Evolutionary conservation across 2,329 filamentous ascomycete genomes (phyloP).

Genomic region (Ophiosphaerella narmari): DNA sequence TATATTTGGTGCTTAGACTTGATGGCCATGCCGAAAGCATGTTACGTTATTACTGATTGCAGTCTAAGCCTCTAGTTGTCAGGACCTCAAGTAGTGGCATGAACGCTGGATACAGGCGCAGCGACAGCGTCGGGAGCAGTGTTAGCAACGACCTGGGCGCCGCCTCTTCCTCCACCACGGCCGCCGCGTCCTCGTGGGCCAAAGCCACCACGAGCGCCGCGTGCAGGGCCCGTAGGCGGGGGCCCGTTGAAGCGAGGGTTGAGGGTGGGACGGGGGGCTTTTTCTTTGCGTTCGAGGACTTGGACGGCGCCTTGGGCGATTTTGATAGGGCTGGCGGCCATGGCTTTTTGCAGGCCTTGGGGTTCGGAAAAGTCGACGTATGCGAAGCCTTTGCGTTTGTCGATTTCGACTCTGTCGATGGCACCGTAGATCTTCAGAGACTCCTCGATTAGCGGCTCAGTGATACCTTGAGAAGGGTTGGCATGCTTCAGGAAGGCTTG

Average conservation of each 20-base stretch:
- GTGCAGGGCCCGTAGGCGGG: slow-evolving; percentile 34
- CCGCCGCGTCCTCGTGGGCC: slow-evolving; percentile 40
- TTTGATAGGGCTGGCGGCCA: slow-evolving; percentile 78
- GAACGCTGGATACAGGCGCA: slow-evolving; percentile 10
- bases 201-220: slow-evolving; percentile 39
- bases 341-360: slow-evolving; percentile 74
- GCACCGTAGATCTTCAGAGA: slow-evolving; percentile 75
- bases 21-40: no score
- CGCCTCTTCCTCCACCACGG: slow-evolving; percentile 40
- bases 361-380: slow-evolving; percentile 86
- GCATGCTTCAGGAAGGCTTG: slow-evolving; percentile 62
- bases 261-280: slow-evolving; percentile 23
- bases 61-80: no score
- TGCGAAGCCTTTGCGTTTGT: slow-evolving; percentile 92
- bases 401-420: slow-evolving; percentile 83
- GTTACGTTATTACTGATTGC: no score
- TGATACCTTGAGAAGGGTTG: slow-evolving; percentile 90
- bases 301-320: slow-evolving; percentile 87
- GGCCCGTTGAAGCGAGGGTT: slow-evolving; percentile 35
- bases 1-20: background rate
- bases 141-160: slow-evolving; percentile 22
- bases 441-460: slow-evolving; percentile 75
- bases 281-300: slow-evolving; percentile 79
- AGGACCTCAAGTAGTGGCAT: slow-evolving; percentile 15
- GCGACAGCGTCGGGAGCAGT: slow-evolving; percentile 10